A percentile compares a stretch with the other conserved stretches of the same genome.
Conservation (phyloP, 1,284 basidiomycete genomes). For the Leucoagaricus sp. region DNA sequence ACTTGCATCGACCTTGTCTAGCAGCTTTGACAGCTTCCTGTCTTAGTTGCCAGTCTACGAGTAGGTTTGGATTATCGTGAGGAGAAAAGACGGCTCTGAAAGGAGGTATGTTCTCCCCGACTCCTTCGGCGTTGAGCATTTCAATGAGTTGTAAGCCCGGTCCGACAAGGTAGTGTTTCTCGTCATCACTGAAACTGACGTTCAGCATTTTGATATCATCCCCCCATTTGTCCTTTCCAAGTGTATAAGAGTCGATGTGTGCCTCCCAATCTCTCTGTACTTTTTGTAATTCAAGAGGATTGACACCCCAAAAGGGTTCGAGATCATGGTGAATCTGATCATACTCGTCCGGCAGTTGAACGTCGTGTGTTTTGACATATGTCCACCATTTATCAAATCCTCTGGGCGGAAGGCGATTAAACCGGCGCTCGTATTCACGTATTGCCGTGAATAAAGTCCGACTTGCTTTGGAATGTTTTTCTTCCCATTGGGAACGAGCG, state of each 20-base stretch:
- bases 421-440: slow-evolving; percentile 53
- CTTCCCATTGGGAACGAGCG: slow-evolving; percentile 49
- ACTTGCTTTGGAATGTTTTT: slow-evolving; percentile 53
- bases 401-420: slow-evolving; percentile 42
- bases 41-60: slow-evolving; percentile 45
- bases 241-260: slow-evolving; percentile 39
- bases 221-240: slow-evolving; percentile 37
- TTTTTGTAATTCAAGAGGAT: slow-evolving; percentile 43
- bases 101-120: slow-evolving; percentile 39
- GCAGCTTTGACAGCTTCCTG: slow-evolving; percentile 41
- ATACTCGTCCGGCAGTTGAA: slow-evolving; percentile 62
- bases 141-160: slow-evolving; percentile 36
- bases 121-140: slow-evolving; percentile 37
- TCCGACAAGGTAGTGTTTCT: slow-evolving; percentile 24
- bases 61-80: slow-evolving; percentile 48
- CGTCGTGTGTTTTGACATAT: slow-evolving; percentile 52
- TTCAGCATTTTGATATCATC: slow-evolving; percentile 35
- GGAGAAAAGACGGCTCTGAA: slow-evolving; percentile 48
- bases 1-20: too few relatives aligned
- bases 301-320: slow-evolving; percentile 56
- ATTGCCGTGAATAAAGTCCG: slow-evolving; percentile 54
- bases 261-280: slow-evolving; percentile 41
- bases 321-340: slow-evolving; percentile 55
- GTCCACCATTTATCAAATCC: slow-evolving; percentile 62
- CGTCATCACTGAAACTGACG: slow-evolving; percentile 22